Percentiles rank a stretch among this genome's conserved stretches.
Conservation (phyloP, 2,329 filamentous ascomycete genomes). For the Cladophialophora yegresii region DNA sequence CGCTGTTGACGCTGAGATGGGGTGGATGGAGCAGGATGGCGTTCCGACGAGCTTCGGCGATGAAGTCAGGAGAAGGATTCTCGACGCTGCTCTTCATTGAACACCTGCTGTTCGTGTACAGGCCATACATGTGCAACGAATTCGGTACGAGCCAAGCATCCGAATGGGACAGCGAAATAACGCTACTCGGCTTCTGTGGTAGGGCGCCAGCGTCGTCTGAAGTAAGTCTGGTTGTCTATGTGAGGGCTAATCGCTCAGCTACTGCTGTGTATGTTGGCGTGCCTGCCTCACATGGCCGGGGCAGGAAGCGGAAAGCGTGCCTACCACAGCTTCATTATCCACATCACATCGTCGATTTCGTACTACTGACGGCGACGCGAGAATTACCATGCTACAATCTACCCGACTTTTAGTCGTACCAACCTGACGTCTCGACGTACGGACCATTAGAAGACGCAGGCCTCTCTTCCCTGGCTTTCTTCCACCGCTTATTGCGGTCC, state of each 20-base stretch:
- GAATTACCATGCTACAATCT: background rate
- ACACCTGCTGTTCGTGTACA: background rate
- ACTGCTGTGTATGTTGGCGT: too few relatives aligned
- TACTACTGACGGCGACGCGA: background rate
- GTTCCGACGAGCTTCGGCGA: conserved; percentile 22
- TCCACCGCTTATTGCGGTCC: conserved; percentile 7
- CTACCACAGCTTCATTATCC: too few relatives aligned
- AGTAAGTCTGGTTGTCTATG: too few relatives aligned
- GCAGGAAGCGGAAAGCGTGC: too few relatives aligned
- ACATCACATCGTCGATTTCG: background rate
- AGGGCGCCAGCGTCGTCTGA: too few relatives aligned
- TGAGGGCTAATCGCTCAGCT: too few relatives aligned
- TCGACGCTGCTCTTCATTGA: conserved; percentile 35
- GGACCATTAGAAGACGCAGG: background rate
- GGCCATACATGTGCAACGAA: background rate
- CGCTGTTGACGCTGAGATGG: conserved; percentile 67
- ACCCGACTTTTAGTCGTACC: conserved; percentile 12
- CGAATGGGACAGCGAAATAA: background rate
- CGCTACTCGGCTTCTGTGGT: too few relatives aligned
- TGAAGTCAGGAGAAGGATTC: conserved; percentile 32
- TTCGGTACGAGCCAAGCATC: background rate
- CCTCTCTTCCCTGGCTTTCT: conserved; percentile 3
- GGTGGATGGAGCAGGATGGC: conserved; percentile 41
- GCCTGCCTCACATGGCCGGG: too few relatives aligned
- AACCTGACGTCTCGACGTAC: conserved; percentile 25